Evolutionary conservation across 2,329 filamentous ascomycete genomes (phyloP).

Genomic region (Trichoderma sp.): DNA sequence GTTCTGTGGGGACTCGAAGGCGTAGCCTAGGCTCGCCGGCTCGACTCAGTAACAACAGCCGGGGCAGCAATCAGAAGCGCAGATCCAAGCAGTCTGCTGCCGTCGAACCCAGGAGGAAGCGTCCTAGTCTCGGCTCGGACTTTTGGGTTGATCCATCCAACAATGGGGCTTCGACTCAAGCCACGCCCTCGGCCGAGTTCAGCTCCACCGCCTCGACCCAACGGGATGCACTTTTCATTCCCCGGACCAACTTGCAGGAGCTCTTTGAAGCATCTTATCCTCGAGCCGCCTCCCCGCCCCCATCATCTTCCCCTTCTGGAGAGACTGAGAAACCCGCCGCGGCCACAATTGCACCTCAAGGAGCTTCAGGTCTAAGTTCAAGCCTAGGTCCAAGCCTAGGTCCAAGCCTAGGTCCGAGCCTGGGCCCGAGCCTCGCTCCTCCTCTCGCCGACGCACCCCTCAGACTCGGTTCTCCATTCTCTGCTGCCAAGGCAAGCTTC

Average conservation of each 20-base stretch:
- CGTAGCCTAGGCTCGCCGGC: conserved; percentile 54
- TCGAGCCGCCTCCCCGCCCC: neutral
- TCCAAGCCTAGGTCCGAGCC: neutral
- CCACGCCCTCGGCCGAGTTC: conserved; percentile 30
- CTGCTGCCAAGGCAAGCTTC: conserved; percentile 48
- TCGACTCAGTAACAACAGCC: conserved; percentile 44
- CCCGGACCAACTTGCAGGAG: conserved; percentile 42
- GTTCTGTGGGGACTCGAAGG: conserved; percentile 49
- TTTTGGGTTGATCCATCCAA: conserved; percentile 49
- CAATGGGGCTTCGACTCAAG: conserved; percentile 24
- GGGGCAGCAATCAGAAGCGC: conserved; percentile 54
- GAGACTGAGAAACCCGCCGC: neutral
- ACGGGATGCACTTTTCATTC: conserved; percentile 40
- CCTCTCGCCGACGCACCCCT: conserved; percentile 39
- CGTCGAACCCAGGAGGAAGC: conserved; percentile 49
- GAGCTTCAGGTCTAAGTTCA: neutral
- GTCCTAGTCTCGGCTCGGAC: conserved; percentile 54
- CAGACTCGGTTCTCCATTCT: conserved; percentile 60
- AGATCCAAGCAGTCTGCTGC: conserved; percentile 45
- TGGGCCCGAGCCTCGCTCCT: conserved; percentile 24
- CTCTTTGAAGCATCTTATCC: conserved; percentile 37
- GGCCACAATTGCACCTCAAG: neutral
- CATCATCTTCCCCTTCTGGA: neutral
- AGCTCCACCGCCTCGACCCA: conserved; percentile 35
- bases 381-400: neutral